A percentile compares a stretch with the other conserved stretches of the same genome.
phyloP scores from a whole-genome alignment of 768 basidiomycete species.

The Tremella yokohamensis region DNA sequence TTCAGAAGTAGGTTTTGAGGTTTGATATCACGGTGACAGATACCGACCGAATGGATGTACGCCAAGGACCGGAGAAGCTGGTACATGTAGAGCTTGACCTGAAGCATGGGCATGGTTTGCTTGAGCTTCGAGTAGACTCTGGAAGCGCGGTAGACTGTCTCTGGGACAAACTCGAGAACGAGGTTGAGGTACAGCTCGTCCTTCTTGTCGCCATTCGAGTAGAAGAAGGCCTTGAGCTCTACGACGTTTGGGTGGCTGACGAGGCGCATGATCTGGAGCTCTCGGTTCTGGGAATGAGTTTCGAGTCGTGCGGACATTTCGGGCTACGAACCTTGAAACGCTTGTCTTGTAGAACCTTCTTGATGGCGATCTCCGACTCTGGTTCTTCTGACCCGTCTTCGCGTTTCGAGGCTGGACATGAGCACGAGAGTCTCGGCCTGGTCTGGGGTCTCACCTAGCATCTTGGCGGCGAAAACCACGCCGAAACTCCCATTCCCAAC shows the following conservation, averaged over 20 bases:
- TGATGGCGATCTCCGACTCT: slow-evolving; percentile 84
- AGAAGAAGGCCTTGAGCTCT: slow-evolving; percentile 96
- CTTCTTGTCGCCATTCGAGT: slow-evolving; percentile 99
- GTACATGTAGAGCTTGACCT: slow-evolving; percentile 99
- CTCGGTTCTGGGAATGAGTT: slow-evolving; percentile 72
- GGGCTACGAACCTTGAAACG: slow-evolving; percentile 80
- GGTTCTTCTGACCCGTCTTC: slow-evolving; percentile 39
- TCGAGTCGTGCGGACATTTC: slow-evolving; percentile 32
- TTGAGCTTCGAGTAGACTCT: slow-evolving; percentile 99
- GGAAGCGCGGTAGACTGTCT: slow-evolving; percentile 98
- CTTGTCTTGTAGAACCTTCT: slow-evolving; percentile 99
- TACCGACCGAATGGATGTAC: slow-evolving; percentile 99
- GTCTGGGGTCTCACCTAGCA: slow-evolving; percentile 54
- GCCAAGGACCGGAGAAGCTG: slow-evolving; percentile 88
- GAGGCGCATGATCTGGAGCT: slow-evolving; percentile 97
- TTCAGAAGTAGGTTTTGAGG: slow-evolving; percentile 98
- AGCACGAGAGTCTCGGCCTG: slow-evolving; percentile 4
- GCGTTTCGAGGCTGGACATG: slow-evolving; percentile 24
- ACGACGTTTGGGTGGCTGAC: slow-evolving; percentile 97
- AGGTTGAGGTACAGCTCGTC: slow-evolving; percentile 99
- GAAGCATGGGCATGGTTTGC: slow-evolving; percentile 99
- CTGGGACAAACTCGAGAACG: slow-evolving; percentile 97
- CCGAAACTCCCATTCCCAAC: slow-evolving; percentile 99
- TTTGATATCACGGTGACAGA: slow-evolving; percentile 99
- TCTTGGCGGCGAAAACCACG: slow-evolving; percentile 93